Evolutionary conservation across 2,329 filamentous ascomycete species (phyloP).

Genomic region (Gaeumannomyces sp.): DNA sequence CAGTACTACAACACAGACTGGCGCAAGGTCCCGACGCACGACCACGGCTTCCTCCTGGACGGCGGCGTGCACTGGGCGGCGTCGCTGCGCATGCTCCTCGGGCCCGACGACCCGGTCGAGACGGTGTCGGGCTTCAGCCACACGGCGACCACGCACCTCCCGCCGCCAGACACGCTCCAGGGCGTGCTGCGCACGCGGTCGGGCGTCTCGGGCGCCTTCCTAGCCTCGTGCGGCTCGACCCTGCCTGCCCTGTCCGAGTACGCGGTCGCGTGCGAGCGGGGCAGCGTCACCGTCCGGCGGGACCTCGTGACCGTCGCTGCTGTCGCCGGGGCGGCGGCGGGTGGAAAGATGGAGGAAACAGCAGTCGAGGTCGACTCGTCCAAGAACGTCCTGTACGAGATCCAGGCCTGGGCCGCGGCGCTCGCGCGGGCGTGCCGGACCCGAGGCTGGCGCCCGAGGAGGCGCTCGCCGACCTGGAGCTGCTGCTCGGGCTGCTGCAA

Average conservation of each 20-base stretch:
- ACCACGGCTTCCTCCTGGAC: conserved; percentile 72
- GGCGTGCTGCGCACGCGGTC: conserved; percentile 33
- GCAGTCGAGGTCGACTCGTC: conserved; percentile 15
- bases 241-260: conserved; percentile 10
- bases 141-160: conserved; percentile 29
- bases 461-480: conserved; percentile 24
- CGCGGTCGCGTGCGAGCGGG: conserved; percentile 24
- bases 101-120: conserved; percentile 36
- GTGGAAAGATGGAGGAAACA: conserved; percentile 3
- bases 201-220: conserved; percentile 14
- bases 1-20: conserved; percentile 46
- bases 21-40: conserved; percentile 64
- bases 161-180: conserved; percentile 61
- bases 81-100: conserved; percentile 53
- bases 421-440: conserved; percentile 19
- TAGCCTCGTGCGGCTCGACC: conserved; percentile 9
- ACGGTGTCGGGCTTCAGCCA: conserved; percentile 47
- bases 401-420: conserved; percentile 23
- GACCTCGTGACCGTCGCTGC: conserved; percentile 16
- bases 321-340: conserved; percentile 6
- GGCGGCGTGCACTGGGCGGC: conserved; percentile 69
- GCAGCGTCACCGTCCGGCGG: conserved; percentile 21
- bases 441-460: conserved; percentile 22
- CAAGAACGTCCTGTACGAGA: conserved; percentile 24
- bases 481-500: conserved; percentile 24